Evolutionary conservation across 1,284 basidiomycete genomes (phyloP), one percentile per base, ranked within the genome.

Genomic region (Naganishia sp.): DNA sequence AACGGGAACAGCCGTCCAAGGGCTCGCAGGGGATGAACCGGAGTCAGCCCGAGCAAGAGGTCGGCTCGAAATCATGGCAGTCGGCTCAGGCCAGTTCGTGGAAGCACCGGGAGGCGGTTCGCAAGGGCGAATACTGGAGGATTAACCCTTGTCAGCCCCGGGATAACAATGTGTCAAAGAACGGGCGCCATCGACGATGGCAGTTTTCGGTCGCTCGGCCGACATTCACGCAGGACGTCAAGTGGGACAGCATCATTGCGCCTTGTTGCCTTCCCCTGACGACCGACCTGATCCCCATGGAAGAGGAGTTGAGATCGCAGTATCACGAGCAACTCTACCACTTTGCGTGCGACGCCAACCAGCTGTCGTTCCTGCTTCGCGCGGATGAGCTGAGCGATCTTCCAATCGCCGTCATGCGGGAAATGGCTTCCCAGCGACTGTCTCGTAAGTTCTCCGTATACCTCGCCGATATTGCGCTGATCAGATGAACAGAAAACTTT

Each of bases 211-310:
- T 91, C 73, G 89, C 93, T 0, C 84, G 84, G 9, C 85, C 87
- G 4, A 77, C 85, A n/a, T 88, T 86, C 73, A 90, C 91, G 74
- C 88, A 94, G 72, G 87, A 92, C 39, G 87, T 95, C 79, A 97
- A 98, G 75, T 99, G 95, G 95, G 87, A 87, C 69, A 88, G 88
- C 17, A 86, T 94, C 77, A 84, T 88, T 53, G 89, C 88, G 0
- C 91, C 92, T 0, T 85, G 86, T 6, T 97, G 92, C 75, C 83
- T 99, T 9, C 95, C 95, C 1, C 83, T 99, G 53, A 95, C 94
- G 0, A 90, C 92, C n/a, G 91, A 94, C 72, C 87, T 90, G 73
- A 88, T 94, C 72, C 93, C 94, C 0, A 85, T 86, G 0, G 83
- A 83, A 17, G 83, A 86, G 13, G 90, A 94, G 72, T 83, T 94